Evolutionary conservation across 441 rosid species (phyloP).

Genomic region (Francoa sonchifolia): DNA sequence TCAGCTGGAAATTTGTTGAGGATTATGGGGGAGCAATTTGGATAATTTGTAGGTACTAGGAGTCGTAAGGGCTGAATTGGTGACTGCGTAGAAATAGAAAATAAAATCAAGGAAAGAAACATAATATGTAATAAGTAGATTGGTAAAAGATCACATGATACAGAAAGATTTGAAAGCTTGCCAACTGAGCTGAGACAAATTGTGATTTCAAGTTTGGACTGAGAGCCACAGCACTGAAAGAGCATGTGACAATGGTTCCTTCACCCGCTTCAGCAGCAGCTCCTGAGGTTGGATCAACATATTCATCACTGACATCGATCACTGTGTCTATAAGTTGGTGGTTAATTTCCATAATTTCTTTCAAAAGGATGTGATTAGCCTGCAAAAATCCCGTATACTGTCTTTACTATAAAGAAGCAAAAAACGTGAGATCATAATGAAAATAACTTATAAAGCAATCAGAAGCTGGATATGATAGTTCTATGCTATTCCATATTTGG

Average conservation of each 20-base stretch:
- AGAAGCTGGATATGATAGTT: no score
- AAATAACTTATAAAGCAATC: no score
- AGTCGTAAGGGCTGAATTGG: conserved; percentile 10
- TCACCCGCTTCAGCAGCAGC: conserved; percentile 14
- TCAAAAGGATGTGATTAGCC: conserved; percentile 10
- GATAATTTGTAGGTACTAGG: conserved; percentile 13
- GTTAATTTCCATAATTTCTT: conserved; percentile 17
- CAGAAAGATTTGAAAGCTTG: background rate
- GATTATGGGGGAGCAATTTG: conserved; percentile 15
- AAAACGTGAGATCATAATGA: background rate
- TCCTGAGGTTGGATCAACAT: conserved; percentile 6
- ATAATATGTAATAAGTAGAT: background rate
- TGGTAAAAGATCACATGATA: background rate
- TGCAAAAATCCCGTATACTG: background rate
- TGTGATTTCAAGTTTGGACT: conserved; percentile 15
- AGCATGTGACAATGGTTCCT: conserved; percentile 17
- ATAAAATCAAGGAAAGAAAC: background rate
- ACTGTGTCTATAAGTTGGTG: conserved; percentile 14
- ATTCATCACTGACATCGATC: conserved; percentile 13
- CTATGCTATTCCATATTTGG: no score
- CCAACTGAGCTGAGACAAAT: conserved; percentile 12
- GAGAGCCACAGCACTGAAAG: conserved; percentile 16
- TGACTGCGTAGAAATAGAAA: conserved; percentile 5
- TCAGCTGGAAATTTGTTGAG: conserved; percentile 10
- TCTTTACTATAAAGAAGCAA: background rate